Evolutionary conservation across 164 flowering plant species (phyloP), one percentile per base, ranked within the genome.

Genomic region (Amborella trichopoda): DNA sequence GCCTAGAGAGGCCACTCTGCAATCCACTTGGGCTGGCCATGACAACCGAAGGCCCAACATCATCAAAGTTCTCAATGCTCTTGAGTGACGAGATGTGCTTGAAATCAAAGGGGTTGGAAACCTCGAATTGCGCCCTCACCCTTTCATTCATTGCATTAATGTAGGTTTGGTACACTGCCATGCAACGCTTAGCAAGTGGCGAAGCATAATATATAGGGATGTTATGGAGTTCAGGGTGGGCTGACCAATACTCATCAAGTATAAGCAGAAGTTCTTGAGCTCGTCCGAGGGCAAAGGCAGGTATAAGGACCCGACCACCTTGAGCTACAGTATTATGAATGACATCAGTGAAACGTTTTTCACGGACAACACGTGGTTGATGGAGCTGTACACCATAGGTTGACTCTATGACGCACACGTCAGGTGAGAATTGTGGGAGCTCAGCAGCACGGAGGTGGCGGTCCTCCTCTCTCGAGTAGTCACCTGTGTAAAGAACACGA

Each of bases 391-490:
- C 96, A 22, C 99, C 94, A 46, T 84, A 91, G 23, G 99, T 91
- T 36, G 99, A 87, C 57, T 91, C 99, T 12, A 67, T 87, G 30
- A 91, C 80, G 66, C 99, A 91, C 38, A 91, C 60, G 52, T 91
- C 96, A 28, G 96, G 99, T 14, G 95, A 84, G 53, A 91, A 87
- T 39, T 73, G 75, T 9, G 99, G 99, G 41, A 58, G 74, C 75
- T 87, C 96, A 25, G 99, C 99, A 51, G 96, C 96, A 46, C 94
- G 87, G 26, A 91, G 95, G 65, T 91, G 99, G 16, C 99, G 68
- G 40, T 87, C 99, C 63, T 91, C 99, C 60, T 87, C 96, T 25
- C 96, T 82, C 0, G 99, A 87, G 53, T 87, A 91, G 63, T 91
- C 99, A 52, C 99, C 99, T 20, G 96, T 87, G 60, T 91, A 91